Percentiles rank a stretch among this genome's conserved stretches.
phyloP scores from a whole-genome alignment of 1,139 yeast genomes.

The Trichomonascaceae sp. region DNA sequence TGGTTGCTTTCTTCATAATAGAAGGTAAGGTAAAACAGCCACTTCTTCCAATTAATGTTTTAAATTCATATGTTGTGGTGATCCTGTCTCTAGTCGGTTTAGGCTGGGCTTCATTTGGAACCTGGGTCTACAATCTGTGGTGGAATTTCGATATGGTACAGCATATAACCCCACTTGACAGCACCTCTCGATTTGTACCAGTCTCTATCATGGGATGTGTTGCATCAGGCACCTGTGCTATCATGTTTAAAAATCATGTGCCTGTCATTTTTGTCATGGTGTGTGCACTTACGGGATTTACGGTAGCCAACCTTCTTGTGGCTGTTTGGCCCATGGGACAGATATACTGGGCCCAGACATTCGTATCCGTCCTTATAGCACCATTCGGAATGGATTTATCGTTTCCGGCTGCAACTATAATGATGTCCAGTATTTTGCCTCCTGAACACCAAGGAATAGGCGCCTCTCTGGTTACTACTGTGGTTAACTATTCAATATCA shows the following conservation, averaged over 20 bases:
- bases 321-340: conserved; percentile 45
- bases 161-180: conserved; percentile 32
- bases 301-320: conserved; percentile 38
- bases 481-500: conserved; percentile 57
- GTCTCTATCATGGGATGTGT: conserved; percentile 38
- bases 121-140: conserved; percentile 47
- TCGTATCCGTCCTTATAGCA: conserved; percentile 42
- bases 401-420: conserved; percentile 55
- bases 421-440: conserved; percentile 48
- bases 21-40: conserved; percentile 40
- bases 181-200: conserved; percentile 41
- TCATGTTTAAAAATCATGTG: conserved; percentile 32
- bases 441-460: conserved; percentile 56
- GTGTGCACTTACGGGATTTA: conserved; percentile 42
- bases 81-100: conserved; percentile 46
- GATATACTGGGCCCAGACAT: conserved; percentile 49
- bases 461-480: conserved; percentile 56
- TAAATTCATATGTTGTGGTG: conserved; percentile 40
- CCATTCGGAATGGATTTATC: conserved; percentile 63
- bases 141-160: conserved; percentile 37
- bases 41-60: conserved; percentile 40
- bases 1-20: conserved; percentile 36
- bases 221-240: conserved; percentile 44
- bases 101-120: conserved; percentile 59
- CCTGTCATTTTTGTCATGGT: conserved; percentile 40